Conservation (phyloP, 306 rosid species). For the Cucumis melo region DNA sequence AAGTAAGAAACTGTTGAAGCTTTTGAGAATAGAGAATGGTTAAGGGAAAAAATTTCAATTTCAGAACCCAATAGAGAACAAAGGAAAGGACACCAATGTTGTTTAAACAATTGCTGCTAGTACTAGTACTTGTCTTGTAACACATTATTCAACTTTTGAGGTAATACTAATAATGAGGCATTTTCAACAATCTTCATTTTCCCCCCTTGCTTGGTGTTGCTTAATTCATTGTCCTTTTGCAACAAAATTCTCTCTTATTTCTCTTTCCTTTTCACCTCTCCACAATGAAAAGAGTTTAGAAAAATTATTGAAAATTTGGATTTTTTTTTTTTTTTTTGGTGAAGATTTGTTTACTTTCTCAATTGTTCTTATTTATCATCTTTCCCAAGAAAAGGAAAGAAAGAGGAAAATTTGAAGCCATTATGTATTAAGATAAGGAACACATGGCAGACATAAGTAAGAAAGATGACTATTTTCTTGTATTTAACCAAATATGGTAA, state of each 20-base stretch:
- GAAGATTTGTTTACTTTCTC: not conserved
- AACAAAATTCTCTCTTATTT: not conserved
- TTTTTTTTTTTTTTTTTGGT: not conserved
- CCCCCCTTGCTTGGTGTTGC: conserved; percentile 14
- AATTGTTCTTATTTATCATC: not conserved
- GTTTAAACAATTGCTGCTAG: not conserved
- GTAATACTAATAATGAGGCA: conserved; percentile 1
- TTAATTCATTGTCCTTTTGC: conserved; percentile 19
- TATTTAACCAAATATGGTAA: not conserved
- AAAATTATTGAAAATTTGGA: not conserved
- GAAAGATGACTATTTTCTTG: not conserved
- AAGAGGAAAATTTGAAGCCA: not conserved
- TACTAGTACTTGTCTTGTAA: not conserved
- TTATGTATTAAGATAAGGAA: not conserved
- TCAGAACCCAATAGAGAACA: not conserved
- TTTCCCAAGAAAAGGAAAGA: not conserved
- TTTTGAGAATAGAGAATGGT: not conserved
- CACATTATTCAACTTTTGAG: conserved; percentile 25
- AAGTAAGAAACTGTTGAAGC: not conserved
- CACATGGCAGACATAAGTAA: conserved; percentile 1
- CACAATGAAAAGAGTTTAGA: not conserved
- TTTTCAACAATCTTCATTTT: conserved; percentile 10
- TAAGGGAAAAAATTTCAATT: not conserved
- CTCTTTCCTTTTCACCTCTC: too few species aligned
- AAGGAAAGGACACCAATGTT: not conserved